Percentiles rank a stretch among this genome's conserved stretches.
Conservation (phyloP, 495 filamentous ascomycete genomes). For the Daldinia loculata region DNA sequence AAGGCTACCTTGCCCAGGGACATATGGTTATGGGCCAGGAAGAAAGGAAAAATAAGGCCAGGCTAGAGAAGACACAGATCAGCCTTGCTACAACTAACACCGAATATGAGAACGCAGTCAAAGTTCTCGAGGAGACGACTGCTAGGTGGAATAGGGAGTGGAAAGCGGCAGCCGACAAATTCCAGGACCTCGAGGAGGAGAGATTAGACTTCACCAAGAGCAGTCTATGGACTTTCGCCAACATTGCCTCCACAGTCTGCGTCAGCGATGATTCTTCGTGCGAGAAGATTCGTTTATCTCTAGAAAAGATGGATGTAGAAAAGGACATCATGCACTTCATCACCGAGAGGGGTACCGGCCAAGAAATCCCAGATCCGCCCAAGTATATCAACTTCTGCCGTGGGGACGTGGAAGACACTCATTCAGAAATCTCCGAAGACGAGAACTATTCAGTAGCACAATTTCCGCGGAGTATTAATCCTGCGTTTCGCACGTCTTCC, state of each 20-base stretch:
- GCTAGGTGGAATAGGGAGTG: constrained; percentile 96
- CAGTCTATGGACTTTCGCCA: constrained; percentile 97
- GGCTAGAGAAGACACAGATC: constrained; percentile 98
- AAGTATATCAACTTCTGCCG: constrained; percentile 99
- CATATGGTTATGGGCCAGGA: constrained; percentile 99
- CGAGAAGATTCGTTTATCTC: constrained; percentile 92
- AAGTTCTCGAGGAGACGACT: constrained; percentile 94
- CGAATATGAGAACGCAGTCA: constrained; percentile 93
- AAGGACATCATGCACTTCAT: constrained; percentile 95
- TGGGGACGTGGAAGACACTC: constrained; percentile 82
- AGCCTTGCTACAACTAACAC: constrained; percentile 87
- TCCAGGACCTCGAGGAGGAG: constrained; percentile 99
- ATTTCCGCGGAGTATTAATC: constrained; percentile 94
- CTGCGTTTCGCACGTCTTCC: constrained; percentile 91
- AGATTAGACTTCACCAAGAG: constrained; percentile 95
- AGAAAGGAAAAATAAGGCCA: constrained; percentile 98
- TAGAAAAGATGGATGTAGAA: constrained; percentile 96
- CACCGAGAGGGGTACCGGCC: constrained; percentile 86
- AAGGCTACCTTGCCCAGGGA: constrained; percentile 96
- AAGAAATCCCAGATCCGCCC: constrained; percentile 96
- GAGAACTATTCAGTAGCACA: constrained; percentile 92
- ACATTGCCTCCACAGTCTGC: constrained; percentile 97
- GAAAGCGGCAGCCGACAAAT: constrained; percentile 98
- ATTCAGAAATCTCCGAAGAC: constrained; percentile 83
- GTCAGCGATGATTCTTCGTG: constrained; percentile 98